Evolutionary conservation across 1,284 basidiomycete species (phyloP), one percentile per base, ranked within the genome.

Genomic region (Lignosus rhinocerotis): DNA sequence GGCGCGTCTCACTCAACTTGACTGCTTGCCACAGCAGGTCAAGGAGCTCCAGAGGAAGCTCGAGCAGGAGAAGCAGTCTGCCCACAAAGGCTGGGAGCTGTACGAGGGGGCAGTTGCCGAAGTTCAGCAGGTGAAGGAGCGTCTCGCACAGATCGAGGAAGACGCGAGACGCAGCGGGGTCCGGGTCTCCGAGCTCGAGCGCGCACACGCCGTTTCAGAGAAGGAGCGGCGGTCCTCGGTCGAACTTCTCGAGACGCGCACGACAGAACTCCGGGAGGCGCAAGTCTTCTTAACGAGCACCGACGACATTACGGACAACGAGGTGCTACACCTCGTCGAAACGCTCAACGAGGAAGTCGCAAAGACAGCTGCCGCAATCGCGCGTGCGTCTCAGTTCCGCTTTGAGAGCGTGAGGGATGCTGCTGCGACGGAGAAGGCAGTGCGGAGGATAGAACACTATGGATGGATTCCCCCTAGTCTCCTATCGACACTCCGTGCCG

Each of bases 381-480:
- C 65, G 0, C 60, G 66, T 49, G 53, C 51, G 10, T 44, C 63
- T 42, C 45, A 57, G 17, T 42, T 44, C 51, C 41, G 8, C 14
- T 38, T n/a, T 19, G 43, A 21, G 25, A 45, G 41, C 32, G 30
- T 6, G 19, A 42, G 25, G 39, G 25, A 41, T n/a, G 56, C 34
- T 30, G 30, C 38, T 19, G 36, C 17, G 8, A 11, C 38, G 32
- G 42, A 44, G 33, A 33, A 48, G 36, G n/a, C 50, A 7, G 32
- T 46, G n/a, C 21, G 14, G 30, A 41, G 31, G 43, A 33, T 52
- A 51, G 61, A 71, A 56, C 70, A 72, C 49, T 67, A 69, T 58
- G 70, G 76, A 58, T 70, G 77, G 59, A 65, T 80, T 64, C 76
- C 76, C 14, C 34, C 69, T 42, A 64, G 70, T 30, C 68, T 81